Conservation (phyloP, 129 eudicot genomes). For the Logfia minima region DNA sequence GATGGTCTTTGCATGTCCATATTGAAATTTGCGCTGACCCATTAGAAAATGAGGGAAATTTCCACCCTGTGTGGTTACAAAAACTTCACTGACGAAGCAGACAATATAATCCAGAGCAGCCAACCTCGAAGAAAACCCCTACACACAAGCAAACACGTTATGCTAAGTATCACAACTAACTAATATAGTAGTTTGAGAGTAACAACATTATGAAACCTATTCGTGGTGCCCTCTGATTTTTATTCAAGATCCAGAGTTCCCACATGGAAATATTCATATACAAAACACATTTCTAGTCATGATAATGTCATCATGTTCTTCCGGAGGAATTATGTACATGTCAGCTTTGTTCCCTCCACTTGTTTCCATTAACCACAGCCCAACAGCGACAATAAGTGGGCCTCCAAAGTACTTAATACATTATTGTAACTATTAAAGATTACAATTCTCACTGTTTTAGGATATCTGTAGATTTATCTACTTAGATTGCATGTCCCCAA, state of each 20-base stretch:
- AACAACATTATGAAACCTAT: background rate
- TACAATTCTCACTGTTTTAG: too few relatives aligned
- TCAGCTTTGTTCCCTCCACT: too few relatives aligned
- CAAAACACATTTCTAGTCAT: background rate
- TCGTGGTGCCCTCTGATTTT: background rate
- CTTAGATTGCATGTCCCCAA: too few relatives aligned
- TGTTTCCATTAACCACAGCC: too few relatives aligned
- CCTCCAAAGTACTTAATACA: too few relatives aligned
- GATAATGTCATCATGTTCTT: background rate
- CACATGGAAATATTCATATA: background rate
- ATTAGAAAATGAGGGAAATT: slow-evolving; percentile 93
- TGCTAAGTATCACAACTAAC: background rate
- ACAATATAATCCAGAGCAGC: slow-evolving; percentile 92
- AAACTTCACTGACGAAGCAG: slow-evolving; percentile 84
- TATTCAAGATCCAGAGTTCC: background rate
- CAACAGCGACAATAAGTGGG: too few relatives aligned
- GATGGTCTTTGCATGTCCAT: slow-evolving; percentile 83
- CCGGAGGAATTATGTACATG: background rate
- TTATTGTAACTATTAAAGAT: too few relatives aligned
- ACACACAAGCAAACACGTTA: slow-evolving; percentile 18
- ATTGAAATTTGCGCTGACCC: slow-evolving; percentile 80
- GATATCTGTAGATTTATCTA: too few relatives aligned
- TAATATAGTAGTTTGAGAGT: background rate
- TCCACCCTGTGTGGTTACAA: slow-evolving; percentile 94
- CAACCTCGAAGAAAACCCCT: slow-evolving; percentile 84